Percentiles rank a stretch among this genome's conserved stretches.
These are phyloP conservation scores for Lepidium aucheri DNA, from an alignment of 345 rosid genomes.

Conservation along the genomic window DNA sequence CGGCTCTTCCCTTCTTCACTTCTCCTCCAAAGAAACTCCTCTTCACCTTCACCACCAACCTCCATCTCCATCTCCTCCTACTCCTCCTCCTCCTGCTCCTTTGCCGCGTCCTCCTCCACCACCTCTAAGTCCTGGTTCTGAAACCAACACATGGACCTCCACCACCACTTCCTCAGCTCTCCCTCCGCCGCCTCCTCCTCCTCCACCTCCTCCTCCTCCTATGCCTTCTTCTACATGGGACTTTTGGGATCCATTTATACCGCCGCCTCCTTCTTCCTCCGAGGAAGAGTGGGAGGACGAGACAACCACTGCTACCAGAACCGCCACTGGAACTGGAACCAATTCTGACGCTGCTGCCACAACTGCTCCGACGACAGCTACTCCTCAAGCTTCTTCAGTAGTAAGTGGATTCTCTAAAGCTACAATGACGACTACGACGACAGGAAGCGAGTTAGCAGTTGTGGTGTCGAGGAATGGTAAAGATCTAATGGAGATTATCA, in stretches of 20 bases:
- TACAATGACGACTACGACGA: conserved; percentile 26
- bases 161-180: conserved; percentile 39
- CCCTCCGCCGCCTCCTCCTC: conserved; percentile 34
- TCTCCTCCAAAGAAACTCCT: conserved; percentile 60
- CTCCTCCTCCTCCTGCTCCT: conserved; percentile 16
- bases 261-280: conserved; percentile 39
- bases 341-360: conserved; percentile 36
- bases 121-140: conserved; percentile 68
- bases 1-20: conserved; percentile 72
- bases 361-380: conserved; percentile 33
- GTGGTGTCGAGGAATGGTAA: conserved; percentile 76
- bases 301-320: conserved; percentile 24
- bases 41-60: conserved; percentile 45
- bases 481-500: conserved; percentile 76
- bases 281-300: conserved; percentile 83
- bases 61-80: conserved; percentile 24
- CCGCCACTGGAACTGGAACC: conserved; percentile 20
- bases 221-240: conserved; percentile 72
- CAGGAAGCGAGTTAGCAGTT: conserved; percentile 66
- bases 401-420: conserved; percentile 66
- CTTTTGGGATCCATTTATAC: conserved; percentile 86
- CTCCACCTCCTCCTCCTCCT: conserved; percentile 63
- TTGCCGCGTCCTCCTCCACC: conserved; percentile 43
- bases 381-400: conserved; percentile 45
- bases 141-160: conserved; percentile 83